A percentile compares a stretch with the other conserved stretches of the same genome.
Evolutionary conservation across 129 eudicot species (phyloP).

Genomic region (Arctium lappa): DNA sequence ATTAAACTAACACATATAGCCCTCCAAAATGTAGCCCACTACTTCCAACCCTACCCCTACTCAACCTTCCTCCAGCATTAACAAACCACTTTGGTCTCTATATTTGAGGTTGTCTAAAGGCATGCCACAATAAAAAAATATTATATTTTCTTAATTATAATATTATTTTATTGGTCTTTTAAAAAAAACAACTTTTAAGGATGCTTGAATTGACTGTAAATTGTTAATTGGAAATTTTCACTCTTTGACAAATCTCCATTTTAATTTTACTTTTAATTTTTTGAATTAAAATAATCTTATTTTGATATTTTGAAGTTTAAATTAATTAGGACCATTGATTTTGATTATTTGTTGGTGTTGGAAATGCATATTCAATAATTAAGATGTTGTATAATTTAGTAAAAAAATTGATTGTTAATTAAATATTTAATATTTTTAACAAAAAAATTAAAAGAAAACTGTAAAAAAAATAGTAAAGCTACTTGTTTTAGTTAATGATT

Average conservation of each 20-base stretch:
- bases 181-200: not conserved
- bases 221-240: not conserved
- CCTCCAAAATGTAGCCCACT: slow-evolving; percentile 45
- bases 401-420: not conserved
- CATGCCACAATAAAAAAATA: slow-evolving; percentile 16
- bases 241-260: too few relatives aligned
- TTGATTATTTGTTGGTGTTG: not conserved
- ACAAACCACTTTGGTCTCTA: slow-evolving; percentile 33
- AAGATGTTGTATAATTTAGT: not conserved
- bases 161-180: not conserved
- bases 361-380: not conserved
- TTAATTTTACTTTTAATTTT: too few relatives aligned
- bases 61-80: slow-evolving; percentile 37
- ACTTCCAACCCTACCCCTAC: slow-evolving; percentile 25
- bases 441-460: too few relatives aligned
- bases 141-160: not conserved
- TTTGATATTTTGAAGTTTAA: too few relatives aligned
- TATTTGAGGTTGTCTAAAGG: slow-evolving; percentile 23
- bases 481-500: too few relatives aligned
- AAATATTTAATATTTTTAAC: not conserved
- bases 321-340: too few relatives aligned
- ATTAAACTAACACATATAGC: slow-evolving; percentile 24
- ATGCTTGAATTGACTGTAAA: not conserved
- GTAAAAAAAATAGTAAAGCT: too few relatives aligned
- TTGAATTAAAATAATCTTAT: too few relatives aligned